phyloP scores from a whole-genome alignment of 2,329 filamentous ascomycete species.

The Arthrobotrys musiformis region DNA sequence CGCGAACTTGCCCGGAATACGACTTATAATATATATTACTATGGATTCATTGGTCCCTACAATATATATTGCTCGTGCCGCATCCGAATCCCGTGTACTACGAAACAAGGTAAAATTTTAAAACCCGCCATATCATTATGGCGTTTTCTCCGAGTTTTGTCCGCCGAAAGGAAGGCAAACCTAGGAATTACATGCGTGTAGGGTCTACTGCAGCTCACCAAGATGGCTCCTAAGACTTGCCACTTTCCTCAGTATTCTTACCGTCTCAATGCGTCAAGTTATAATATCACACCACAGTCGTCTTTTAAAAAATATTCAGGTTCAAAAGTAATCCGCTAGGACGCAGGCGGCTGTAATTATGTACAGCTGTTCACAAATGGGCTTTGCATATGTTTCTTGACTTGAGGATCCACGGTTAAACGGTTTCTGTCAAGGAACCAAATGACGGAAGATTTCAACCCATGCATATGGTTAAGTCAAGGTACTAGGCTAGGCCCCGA shows the following conservation, averaged over 20 bases:
- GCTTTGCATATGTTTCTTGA: neutral
- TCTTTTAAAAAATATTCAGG: neutral
- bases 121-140: neutral
- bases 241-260: neutral
- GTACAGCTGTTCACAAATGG: neutral
- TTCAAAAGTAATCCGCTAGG: neutral
- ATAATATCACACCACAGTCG: constrained; percentile 22
- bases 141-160: constrained; percentile 2
- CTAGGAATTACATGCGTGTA: neutral
- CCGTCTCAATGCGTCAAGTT: neutral
- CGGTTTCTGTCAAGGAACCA: neutral
- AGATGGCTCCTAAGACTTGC: constrained; percentile 13
- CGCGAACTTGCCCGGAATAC: neutral
- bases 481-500: neutral
- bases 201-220: neutral
- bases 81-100: neutral
- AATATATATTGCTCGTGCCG: too few relatives aligned
- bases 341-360: neutral
- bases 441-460: neutral
- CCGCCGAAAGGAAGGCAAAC: too few relatives aligned
- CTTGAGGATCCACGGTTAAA: neutral
- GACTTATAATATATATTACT: too few relatives aligned
- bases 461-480: neutral
- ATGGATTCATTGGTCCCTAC: too few relatives aligned
- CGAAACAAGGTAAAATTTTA: neutral